A percentile compares a stretch with the other conserved stretches of the same genome.
These are phyloP conservation scores for Catharanthus roseus DNA, from an alignment of 257 asterid genomes.

Conservation along the genomic window DNA sequence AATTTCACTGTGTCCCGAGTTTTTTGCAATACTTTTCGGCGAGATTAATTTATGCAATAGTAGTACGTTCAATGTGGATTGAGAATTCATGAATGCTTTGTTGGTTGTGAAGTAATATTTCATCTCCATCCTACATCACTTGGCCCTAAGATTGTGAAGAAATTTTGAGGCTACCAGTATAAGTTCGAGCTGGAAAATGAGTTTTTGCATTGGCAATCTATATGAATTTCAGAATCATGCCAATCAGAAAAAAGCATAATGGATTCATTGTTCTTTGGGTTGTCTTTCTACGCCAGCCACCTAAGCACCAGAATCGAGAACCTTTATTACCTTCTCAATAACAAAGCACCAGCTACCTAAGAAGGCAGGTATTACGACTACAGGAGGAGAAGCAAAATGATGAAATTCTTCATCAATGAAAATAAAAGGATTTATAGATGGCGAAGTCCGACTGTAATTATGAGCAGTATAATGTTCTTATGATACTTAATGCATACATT, in stretches of 20 bases:
- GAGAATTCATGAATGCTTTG: background rate
- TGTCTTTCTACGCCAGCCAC: too few relatives aligned
- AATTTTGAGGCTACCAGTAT: background rate
- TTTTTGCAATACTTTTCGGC: background rate
- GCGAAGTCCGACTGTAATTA: too few relatives aligned
- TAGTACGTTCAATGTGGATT: background rate
- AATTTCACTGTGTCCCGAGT: conserved; percentile 18
- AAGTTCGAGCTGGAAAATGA: background rate
- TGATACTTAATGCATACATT: background rate
- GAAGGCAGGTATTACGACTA: too few relatives aligned
- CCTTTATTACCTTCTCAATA: too few relatives aligned
- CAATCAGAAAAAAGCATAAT: background rate
- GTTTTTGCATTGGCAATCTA: background rate
- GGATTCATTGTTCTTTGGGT: too few relatives aligned
- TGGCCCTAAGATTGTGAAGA: background rate
- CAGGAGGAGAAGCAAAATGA: too few relatives aligned
- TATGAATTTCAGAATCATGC: background rate
- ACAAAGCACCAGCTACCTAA: too few relatives aligned
- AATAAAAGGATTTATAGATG: too few relatives aligned
- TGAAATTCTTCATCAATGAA: too few relatives aligned
- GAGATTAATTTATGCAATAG: background rate
- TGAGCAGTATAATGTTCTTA: background rate
- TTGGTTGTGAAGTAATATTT: background rate
- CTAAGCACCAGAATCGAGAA: too few relatives aligned
- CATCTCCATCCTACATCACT: background rate